A percentile compares a stretch with the other conserved stretches of the same genome.
Evolutionary conservation across 2,329 filamentous ascomycete species (phyloP).

Genomic region (Thielaviopsis punctulata): DNA sequence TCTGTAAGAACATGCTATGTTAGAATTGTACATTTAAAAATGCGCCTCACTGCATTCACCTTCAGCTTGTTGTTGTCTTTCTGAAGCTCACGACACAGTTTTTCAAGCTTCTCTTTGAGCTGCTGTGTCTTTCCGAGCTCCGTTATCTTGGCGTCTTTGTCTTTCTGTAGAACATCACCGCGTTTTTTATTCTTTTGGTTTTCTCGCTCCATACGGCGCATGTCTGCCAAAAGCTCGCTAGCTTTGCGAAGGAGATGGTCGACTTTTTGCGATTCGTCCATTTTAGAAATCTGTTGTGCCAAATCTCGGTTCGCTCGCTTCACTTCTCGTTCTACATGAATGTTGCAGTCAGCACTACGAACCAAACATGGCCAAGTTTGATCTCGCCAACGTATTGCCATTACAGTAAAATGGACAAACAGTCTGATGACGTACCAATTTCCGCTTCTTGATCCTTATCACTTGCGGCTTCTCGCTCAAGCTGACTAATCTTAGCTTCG

Average conservation of each 20-base stretch:
- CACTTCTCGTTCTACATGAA: constrained; percentile 61
- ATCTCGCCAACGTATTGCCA: background rate
- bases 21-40: background rate
- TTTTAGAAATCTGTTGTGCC: constrained; percentile 73
- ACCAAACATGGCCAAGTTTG: background rate
- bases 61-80: constrained; percentile 98
- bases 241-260: constrained; percentile 83
- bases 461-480: constrained; percentile 82
- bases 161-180: constrained; percentile 85
- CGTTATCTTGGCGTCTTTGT: constrained; percentile 75
- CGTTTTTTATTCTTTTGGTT: constrained; percentile 93
- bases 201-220: constrained; percentile 90
- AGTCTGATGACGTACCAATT: constrained; percentile 48
- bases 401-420: background rate
- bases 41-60: constrained; percentile 31
- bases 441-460: constrained; percentile 93
- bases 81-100: constrained; percentile 82
- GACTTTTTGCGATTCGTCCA: constrained; percentile 81
- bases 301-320: constrained; percentile 88
- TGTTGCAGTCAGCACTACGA: background rate
- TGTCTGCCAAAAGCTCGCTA: constrained; percentile 76
- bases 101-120: constrained; percentile 92
- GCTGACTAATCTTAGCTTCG: constrained; percentile 81
- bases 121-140: constrained; percentile 81
- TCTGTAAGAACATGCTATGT: constrained; percentile 27